A percentile compares a stretch with the other conserved stretches of the same genome.
Conservation (phyloP, 2,329 filamentous ascomycete genomes). For the Pseudocercospora pini-densiflorae region DNA sequence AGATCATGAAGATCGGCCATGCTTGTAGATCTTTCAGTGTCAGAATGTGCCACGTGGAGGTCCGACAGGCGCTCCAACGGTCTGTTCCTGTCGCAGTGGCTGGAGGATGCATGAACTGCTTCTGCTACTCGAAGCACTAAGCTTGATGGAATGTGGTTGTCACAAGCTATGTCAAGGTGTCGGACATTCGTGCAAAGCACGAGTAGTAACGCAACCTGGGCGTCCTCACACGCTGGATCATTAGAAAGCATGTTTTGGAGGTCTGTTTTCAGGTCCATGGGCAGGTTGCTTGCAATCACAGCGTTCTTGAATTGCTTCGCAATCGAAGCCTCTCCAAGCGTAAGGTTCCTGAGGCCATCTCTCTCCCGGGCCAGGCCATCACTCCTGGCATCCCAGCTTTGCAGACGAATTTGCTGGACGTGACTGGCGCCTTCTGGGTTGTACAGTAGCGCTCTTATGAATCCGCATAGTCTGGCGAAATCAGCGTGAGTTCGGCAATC, state of each 20-base stretch:
- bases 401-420: too few species aligned
- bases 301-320: neutral
- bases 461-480: too few species aligned
- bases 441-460: neutral
- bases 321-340: neutral
- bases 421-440: neutral
- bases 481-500: neutral
- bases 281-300: neutral
- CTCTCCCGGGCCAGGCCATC: neutral
- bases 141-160: neutral
- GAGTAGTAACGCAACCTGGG: neutral
- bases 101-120: neutral
- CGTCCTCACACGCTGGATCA: neutral
- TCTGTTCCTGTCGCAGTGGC: neutral
- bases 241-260: neutral
- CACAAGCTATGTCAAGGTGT: neutral
- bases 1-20: neutral
- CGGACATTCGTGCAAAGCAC: neutral
- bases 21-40: neutral
- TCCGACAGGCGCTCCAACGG: neutral
- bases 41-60: neutral
- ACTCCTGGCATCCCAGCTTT: too few species aligned
- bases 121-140: neutral
- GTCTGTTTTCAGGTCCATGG: neutral
- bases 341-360: neutral